Evolutionary conservation across 108 stramenopile genomes (phyloP), one percentile per base, ranked within the genome.

Genomic region (Aureococcus anophagefferens): DNA sequence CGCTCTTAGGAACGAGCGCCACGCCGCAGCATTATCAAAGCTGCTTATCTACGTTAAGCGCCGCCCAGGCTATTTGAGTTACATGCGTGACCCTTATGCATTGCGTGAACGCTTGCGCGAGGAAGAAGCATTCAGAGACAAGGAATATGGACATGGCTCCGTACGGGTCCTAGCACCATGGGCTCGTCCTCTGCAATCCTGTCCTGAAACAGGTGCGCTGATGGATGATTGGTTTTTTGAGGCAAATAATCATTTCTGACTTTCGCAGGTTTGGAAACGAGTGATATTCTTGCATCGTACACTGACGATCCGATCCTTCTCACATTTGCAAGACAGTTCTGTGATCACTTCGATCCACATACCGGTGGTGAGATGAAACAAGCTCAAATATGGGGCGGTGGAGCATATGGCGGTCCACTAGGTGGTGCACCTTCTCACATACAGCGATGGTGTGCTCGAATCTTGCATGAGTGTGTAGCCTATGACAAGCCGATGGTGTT

Each of bases 31-130:
- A n/a, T n/a, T n/a, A n/a, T n/a, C n/a, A n/a, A n/a, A n/a, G n/a
- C 37, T 69, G 0, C 74, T 72, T 16, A 72, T 94, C 62, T 91
- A 82, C 71, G 93, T 94, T 28, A 94, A 94, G 73, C 85, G 89
- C 30, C 80, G 84, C 73, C 71, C 87, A 59, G 91, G 89, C 9
- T 83, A 87, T 71, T 73, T 92, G 46, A 82, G 83, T 68, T 86
- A 87, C 74, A 90, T 45, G 86, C 88, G 62, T 86, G 87, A 44
- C 77, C 81, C 71, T 79, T 79, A 35, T 68, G 51, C 51, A 59
- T 1, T n/a, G n/a, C n/a, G n/a, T n/a, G n/a, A n/a, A n/a, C n/a
- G n/a, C n/a, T n/a, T n/a, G n/a, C n/a, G n/a, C n/a, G n/a, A n/a
- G n/a, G n/a, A n/a, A n/a, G n/a, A n/a, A n/a, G n/a, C n/a, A n/a